Conservation (phyloP, 441 rosid species). For the Eutrema salsugineum region DNA sequence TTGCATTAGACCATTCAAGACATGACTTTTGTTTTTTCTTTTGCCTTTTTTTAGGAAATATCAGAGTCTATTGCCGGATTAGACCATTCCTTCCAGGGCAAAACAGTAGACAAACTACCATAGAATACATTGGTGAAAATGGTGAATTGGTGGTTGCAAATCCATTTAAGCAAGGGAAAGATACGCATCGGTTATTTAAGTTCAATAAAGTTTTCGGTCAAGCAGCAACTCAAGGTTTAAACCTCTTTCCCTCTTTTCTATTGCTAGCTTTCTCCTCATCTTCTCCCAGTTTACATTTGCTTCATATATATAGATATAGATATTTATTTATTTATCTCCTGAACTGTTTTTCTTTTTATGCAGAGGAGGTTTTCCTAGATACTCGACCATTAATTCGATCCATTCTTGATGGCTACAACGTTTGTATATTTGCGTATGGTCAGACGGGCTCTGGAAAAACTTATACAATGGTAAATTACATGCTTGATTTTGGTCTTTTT, state of each 20-base stretch:
- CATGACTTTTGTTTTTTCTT: constrained; percentile 17
- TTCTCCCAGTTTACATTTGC: neutral
- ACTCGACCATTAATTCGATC: constrained; percentile 85
- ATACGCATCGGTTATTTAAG: constrained; percentile 58
- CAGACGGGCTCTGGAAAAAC: constrained; percentile 98
- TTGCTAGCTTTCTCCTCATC: neutral
- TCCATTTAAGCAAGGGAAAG: constrained; percentile 63
- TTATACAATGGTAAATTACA: constrained; percentile 70
- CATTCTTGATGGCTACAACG: constrained; percentile 86
- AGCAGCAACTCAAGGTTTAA: constrained; percentile 57
- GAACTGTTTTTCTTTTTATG: neutral
- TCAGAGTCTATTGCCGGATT: constrained; percentile 72
- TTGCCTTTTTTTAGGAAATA: constrained; percentile 47
- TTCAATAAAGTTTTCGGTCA: constrained; percentile 75
- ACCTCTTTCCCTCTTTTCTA: neutral
- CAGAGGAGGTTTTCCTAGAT: constrained; percentile 91
- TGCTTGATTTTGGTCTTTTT: neutral
- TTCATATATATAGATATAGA: neutral
- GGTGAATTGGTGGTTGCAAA: constrained; percentile 70
- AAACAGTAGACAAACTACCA: constrained; percentile 50
- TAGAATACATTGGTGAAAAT: constrained; percentile 62
- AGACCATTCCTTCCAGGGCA: constrained; percentile 77
- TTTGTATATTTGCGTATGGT: constrained; percentile 96
- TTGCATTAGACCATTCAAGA: neutral
- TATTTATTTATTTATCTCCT: neutral